phyloP scores from a whole-genome alignment of 306 rosid species.

The Vigna angularis region DNA sequence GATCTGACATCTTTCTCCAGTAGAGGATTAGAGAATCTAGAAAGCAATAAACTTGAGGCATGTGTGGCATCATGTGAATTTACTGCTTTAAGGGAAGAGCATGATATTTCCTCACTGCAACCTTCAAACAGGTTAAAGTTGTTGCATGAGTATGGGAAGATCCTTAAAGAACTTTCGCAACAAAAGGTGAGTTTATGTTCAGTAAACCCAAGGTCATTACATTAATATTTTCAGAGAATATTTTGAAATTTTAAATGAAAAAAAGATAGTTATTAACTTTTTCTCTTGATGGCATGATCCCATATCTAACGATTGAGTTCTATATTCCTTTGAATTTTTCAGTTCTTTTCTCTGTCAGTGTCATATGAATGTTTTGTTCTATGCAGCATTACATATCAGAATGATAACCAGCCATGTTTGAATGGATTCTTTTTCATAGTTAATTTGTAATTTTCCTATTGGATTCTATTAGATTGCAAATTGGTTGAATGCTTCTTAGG shows the following conservation, averaged over 20 bases:
- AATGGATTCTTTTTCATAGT: neutral
- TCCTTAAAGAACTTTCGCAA: constrained; percentile 70
- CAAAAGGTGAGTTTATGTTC: constrained; percentile 68
- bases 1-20: constrained; percentile 49
- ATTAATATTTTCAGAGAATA: neutral
- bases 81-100: constrained; percentile 57
- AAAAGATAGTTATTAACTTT: neutral
- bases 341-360: constrained; percentile 16
- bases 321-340: neutral
- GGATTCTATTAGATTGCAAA: constrained; percentile 10
- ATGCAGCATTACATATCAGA: constrained; percentile 11
- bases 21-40: constrained; percentile 44
- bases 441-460: neutral
- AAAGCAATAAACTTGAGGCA: constrained; percentile 42
- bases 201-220: neutral
- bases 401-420: neutral
- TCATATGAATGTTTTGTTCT: neutral
- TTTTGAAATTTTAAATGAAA: neutral
- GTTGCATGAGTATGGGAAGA: constrained; percentile 68
- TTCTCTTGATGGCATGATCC: neutral
- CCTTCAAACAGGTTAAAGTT: constrained; percentile 71
- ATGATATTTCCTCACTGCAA: constrained; percentile 60
- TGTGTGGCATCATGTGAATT: constrained; percentile 48
- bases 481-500: neutral
- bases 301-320: neutral